phyloP scores from a whole-genome alignment of 768 basidiomycete genomes.

The Antrodiella citrinella region DNA sequence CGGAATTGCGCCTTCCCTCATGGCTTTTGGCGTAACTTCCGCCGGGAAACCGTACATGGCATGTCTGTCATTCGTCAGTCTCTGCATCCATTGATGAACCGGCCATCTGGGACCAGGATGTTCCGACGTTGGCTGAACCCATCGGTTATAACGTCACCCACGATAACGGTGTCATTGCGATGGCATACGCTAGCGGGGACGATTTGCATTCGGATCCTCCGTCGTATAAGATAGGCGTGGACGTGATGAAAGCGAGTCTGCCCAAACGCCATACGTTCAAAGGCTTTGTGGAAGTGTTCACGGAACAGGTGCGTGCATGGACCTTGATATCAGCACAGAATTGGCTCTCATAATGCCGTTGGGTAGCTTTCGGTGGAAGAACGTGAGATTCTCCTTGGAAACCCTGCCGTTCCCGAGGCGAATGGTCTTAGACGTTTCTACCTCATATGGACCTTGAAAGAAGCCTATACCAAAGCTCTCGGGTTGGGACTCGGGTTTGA shows the following conservation, averaged over 20 bases:
- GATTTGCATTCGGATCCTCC: slow-evolving; percentile 41
- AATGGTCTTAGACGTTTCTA: slow-evolving; percentile 61
- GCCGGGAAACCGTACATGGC: slow-evolving; percentile 68
- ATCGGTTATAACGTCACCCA: slow-evolving; percentile 80
- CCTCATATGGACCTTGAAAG: slow-evolving; percentile 86
- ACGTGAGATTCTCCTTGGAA: slow-evolving; percentile 21
- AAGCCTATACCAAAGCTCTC: slow-evolving; percentile 85
- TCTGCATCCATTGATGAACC: not conserved
- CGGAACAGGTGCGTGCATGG: slow-evolving; percentile 48
- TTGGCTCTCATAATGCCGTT: not conserved
- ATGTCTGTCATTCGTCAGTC: slow-evolving; percentile 42
- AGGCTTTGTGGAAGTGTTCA: slow-evolving; percentile 56
- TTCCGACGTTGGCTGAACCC: slow-evolving; percentile 15
- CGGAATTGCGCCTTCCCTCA: slow-evolving; percentile 38
- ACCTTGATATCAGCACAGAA: not conserved
- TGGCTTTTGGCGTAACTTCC: slow-evolving; percentile 49
- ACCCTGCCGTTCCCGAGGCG: slow-evolving; percentile 31
- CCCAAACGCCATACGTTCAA: slow-evolving; percentile 49
- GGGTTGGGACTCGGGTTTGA: slow-evolving; percentile 81
- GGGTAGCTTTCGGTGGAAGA: slow-evolving; percentile 35
- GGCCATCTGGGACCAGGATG: not conserved
- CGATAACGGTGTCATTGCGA: slow-evolving; percentile 64
- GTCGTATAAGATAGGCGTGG: slow-evolving; percentile 55
- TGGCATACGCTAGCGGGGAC: slow-evolving; percentile 42
- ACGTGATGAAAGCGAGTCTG: slow-evolving; percentile 71